Conservation (phyloP, 75 land plant species). For the Adiantum capillusveneris region DNA sequence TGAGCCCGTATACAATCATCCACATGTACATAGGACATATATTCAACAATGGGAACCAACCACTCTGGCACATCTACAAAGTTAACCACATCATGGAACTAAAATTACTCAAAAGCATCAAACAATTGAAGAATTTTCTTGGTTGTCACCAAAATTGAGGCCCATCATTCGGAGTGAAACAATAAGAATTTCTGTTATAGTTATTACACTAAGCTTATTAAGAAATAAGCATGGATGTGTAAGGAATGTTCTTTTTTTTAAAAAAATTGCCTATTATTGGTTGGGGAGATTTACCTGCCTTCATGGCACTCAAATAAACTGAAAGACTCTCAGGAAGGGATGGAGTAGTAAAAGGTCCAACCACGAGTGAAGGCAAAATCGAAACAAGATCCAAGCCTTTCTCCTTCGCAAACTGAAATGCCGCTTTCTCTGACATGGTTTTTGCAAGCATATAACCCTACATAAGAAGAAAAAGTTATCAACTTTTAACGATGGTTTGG, state of each 20-base stretch:
- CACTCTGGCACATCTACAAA: background rate
- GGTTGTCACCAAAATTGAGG: no score
- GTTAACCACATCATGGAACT: no score
- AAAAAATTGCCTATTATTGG: background rate
- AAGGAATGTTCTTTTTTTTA: no score
- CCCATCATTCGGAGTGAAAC: no score
- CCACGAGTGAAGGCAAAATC: conserved; percentile 17
- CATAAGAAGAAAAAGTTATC: no score
- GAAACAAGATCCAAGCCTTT: conserved; percentile 27
- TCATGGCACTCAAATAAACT: conserved; percentile 2
- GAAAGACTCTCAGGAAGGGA: background rate
- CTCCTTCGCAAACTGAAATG: conserved; percentile 24
- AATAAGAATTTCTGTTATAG: no score
- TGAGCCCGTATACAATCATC: conserved; percentile 2
- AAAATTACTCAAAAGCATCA: no score
- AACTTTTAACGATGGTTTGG: no score
- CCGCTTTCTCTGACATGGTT: conserved; percentile 22
- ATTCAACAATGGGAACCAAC: background rate
- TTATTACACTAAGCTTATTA: no score
- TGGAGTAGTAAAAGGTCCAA: conserved; percentile 20
- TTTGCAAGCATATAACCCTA: conserved; percentile 15
- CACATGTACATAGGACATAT: conserved; percentile 1
- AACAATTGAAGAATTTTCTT: no score
- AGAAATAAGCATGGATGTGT: no score
- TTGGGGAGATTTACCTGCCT: background rate